Base-by-base conservation (phyloP, 176 grass and related monocot genomes). In the Panicum miliaceum region DNA sequence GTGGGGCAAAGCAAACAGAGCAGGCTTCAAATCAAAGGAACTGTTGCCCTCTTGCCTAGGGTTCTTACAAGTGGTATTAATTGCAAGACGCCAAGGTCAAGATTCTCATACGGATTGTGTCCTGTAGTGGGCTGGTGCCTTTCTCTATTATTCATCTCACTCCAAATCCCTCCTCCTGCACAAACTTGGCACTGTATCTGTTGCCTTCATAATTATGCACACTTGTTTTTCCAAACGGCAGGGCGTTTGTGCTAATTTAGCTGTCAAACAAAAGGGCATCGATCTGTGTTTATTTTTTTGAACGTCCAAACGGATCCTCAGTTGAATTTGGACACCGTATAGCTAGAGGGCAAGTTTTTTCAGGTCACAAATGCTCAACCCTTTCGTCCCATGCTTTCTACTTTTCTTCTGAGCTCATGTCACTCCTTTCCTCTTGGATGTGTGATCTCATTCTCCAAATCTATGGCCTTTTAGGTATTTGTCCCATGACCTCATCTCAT, bases 51-150 rank as follows among this genome's bases (percentile, higher is more conserved):
- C 81, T 43, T 52, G 72, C 79, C 74, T 76, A 71, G 84, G 76
- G 85, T 77, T 83, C 19, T 38, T 69, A 46, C 29, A 41, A 27
- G 56, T 26, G 41, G 75, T 76, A 59, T 86, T 87, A 84, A 90
- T 90, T 90, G 76, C 80, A 75, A 92, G 69, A 89, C 46, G 65
- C 77, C 87, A 83, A 92, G 90, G 95, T 92, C 95, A 97, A 92
- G 92, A 97, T 97, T 94, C 90, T 97, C 94, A 91, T 85, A 82
- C 88, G 50, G 88, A 91, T 91, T 54, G 51, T 83, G 54, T 73
- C 70, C 47, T 89, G 45, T 82, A 80, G 45, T 92, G 81, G 77
- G 65, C 83, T 62, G 90, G 66, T 81, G 62, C 60, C 60, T 37
- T 59, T 51, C 70, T 62, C 16, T 29, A 78, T 61, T 64, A 37